phyloP scores from a whole-genome alignment of 202 grass and related monocot genomes.

The Setaria italica region DNA sequence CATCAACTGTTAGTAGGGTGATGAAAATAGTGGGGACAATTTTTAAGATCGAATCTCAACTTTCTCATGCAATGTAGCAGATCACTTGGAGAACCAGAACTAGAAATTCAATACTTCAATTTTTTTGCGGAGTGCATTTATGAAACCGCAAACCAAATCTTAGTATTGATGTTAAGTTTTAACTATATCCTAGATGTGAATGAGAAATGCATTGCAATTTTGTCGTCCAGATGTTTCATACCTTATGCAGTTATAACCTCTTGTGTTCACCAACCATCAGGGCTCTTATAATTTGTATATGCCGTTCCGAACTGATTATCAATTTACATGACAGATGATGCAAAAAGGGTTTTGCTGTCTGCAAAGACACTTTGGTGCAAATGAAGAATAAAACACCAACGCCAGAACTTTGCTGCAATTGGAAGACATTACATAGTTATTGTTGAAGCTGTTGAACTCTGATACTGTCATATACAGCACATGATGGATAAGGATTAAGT shows the following conservation, averaged over 20 bases:
- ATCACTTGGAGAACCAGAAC: slow-evolving; percentile 21
- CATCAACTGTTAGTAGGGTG: slow-evolving; percentile 2
- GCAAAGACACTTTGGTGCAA: slow-evolving; percentile 48
- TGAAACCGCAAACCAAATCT: slow-evolving; percentile 15
- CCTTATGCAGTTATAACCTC: neutral
- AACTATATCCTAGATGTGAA: neutral
- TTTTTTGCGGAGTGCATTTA: neutral
- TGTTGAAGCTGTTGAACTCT: neutral
- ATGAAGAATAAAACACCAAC: slow-evolving; percentile 24
- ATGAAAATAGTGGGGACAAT: neutral
- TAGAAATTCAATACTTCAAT: slow-evolving; percentile 24
- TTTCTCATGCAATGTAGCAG: slow-evolving; percentile 6
- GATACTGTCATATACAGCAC: neutral
- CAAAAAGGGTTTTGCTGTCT: slow-evolving; percentile 49
- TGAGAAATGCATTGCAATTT: neutral
- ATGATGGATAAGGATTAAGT: neutral
- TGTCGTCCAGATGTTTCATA: slow-evolving; percentile 15
- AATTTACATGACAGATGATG: slow-evolving; percentile 57
- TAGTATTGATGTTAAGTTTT: slow-evolving; percentile 26
- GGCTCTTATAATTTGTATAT: neutral
- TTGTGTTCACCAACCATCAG: slow-evolving; percentile 16
- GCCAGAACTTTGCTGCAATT: neutral
- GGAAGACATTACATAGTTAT: neutral
- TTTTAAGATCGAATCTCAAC: neutral
- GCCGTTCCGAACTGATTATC: slow-evolving; percentile 26